A percentile compares a stretch with the other conserved stretches of the same genome.
Evolutionary conservation across 768 basidiomycete species (phyloP).

Genomic region (Rhizopogon rudus): DNA sequence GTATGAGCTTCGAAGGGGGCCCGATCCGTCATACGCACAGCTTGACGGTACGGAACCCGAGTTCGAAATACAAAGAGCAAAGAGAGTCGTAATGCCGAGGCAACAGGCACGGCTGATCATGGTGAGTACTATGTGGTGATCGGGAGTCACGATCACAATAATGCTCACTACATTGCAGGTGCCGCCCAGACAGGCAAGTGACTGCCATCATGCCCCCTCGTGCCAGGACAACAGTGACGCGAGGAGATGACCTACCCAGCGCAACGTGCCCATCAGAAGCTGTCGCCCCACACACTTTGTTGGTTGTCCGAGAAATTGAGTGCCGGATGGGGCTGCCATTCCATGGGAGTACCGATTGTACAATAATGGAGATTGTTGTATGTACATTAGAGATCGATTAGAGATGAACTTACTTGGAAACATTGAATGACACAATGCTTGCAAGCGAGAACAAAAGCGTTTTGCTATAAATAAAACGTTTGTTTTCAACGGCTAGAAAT

Average conservation of each 20-base stretch:
- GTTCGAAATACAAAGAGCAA: slow-evolving; percentile 21
- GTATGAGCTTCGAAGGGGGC: slow-evolving; percentile 9
- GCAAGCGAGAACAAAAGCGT: too few relatives aligned
- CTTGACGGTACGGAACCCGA: slow-evolving; percentile 7
- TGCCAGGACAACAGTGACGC: slow-evolving; percentile 8
- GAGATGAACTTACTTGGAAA: too few relatives aligned
- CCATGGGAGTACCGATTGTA: too few relatives aligned
- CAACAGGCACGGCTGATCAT: slow-evolving; percentile 18
- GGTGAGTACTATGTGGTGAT: slow-evolving; percentile 5
- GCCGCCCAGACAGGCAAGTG: slow-evolving; percentile 14
- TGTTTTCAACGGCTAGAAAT: too few relatives aligned
- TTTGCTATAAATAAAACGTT: too few relatives aligned
- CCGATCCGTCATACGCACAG: slow-evolving; percentile 2
- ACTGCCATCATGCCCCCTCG: slow-evolving; percentile 12
- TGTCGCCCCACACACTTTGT: not conserved
- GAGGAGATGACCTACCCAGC: slow-evolving; percentile 3
- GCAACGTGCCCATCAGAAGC: not conserved
- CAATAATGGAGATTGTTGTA: too few relatives aligned
- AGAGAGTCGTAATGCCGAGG: slow-evolving; percentile 12
- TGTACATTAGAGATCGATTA: too few relatives aligned
- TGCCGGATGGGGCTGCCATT: not conserved
- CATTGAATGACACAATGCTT: too few relatives aligned
- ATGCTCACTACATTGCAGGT: slow-evolving; percentile 16
- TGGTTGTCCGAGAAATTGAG: not conserved
- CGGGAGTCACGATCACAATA: not conserved